Percentiles rank a stretch among this genome's conserved stretches.
These are phyloP conservation scores for Porcisia hertigi DNA, from an alignment of 208 protist genomes.

Conservation along the genomic window DNA sequence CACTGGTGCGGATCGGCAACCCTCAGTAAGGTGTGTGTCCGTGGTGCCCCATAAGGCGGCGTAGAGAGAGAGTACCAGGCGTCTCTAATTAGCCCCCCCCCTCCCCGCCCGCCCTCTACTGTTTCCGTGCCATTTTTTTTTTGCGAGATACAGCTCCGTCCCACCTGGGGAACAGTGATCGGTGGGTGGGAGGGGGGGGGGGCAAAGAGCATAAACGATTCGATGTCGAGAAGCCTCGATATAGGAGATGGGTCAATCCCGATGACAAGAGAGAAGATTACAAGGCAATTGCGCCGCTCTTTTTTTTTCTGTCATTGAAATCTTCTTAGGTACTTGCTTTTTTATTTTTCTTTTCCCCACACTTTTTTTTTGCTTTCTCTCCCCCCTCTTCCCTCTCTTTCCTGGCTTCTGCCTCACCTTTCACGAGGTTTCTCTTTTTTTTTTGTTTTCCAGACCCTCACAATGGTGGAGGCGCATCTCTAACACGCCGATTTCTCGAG, in stretches of 20 bases:
- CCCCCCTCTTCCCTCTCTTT: background rate
- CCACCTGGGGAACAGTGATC: background rate
- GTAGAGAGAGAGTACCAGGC: too few species aligned
- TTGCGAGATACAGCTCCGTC: background rate
- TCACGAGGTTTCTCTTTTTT: background rate
- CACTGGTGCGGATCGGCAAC: slow-evolving; percentile 56
- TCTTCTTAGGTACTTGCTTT: too few species aligned
- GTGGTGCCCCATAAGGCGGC: background rate
- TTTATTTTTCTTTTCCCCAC: background rate
- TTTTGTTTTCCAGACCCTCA: background rate
- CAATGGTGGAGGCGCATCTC: background rate
- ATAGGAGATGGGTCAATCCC: background rate
- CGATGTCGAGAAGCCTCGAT: background rate
- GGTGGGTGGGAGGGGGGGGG: too few species aligned
- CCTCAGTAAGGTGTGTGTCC: slow-evolving; percentile 12
- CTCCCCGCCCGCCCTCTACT: too few species aligned
- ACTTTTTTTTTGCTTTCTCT: background rate
- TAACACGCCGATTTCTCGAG: background rate
- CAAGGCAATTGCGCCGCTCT: background rate
- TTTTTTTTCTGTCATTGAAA: background rate
- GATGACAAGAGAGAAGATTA: background rate
- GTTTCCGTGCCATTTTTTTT: background rate
- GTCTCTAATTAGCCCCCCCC: too few species aligned
- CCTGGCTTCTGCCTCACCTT: too few species aligned
- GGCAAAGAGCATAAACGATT: background rate